phyloP scores from a whole-genome alignment of 495 filamentous ascomycete genomes.

The Penicillium bialowiezense region DNA sequence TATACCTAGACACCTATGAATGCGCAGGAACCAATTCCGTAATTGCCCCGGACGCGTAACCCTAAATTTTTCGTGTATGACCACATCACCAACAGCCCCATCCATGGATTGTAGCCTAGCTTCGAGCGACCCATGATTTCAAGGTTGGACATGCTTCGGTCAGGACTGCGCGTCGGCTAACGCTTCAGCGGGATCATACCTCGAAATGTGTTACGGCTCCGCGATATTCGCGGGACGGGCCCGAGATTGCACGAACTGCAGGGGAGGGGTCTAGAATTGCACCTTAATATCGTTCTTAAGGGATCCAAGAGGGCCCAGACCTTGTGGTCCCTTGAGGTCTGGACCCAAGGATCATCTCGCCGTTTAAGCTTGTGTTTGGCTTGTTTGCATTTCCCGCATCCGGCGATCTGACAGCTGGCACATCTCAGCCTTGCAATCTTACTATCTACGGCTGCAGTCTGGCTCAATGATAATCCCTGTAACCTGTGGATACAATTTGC shows the following conservation, averaged over 20 bases:
- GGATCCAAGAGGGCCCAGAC: conserved; percentile 33
- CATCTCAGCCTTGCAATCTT: no score
- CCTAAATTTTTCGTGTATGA: neutral
- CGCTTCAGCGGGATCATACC: neutral
- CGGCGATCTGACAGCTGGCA: no score
- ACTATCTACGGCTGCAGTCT: no score
- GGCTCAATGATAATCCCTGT: no score
- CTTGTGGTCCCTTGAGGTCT: conserved; percentile 30
- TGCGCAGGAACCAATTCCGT: no score
- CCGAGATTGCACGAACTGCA: conserved; percentile 7
- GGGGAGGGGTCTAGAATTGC: conserved; percentile 26
- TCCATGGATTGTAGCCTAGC: no score
- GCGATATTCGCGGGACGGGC: neutral
- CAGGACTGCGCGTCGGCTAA: no score
- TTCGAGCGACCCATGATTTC: no score
- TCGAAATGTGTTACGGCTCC: neutral
- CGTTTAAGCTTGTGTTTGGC: neutral
- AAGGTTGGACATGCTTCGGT: no score
- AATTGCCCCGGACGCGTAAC: no score
- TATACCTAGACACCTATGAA: neutral
- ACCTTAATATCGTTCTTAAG: conserved; percentile 11
- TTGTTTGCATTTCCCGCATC: neutral
- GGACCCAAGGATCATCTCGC: conserved; percentile 8
- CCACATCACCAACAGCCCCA: neutral
- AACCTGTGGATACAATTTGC: no score